These are phyloP conservation scores for Pisolithus orientalis DNA, from an alignment of 768 basidiomycete genomes.

Conservation along the genomic window DNA sequence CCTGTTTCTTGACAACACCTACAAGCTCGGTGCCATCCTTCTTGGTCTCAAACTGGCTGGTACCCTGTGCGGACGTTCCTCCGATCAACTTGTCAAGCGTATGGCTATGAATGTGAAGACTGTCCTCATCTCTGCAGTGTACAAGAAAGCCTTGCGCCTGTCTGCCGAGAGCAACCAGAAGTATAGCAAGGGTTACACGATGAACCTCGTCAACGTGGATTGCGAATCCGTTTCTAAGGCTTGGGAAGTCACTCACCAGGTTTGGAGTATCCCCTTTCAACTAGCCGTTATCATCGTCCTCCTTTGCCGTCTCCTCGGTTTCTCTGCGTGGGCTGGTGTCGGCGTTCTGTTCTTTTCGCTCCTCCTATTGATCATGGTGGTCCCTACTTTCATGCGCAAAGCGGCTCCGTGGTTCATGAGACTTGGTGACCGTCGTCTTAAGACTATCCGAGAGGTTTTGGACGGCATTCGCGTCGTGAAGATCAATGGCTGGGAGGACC, in stretches of 20 bases:
- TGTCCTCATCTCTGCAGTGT: slow-evolving; percentile 23
- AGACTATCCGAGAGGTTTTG: slow-evolving; percentile 22
- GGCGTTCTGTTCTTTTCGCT: slow-evolving; percentile 20
- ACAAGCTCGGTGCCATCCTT: slow-evolving; percentile 16
- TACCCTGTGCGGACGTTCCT: slow-evolving; percentile 22
- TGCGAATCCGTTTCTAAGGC: slow-evolving; percentile 25
- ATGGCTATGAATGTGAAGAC: slow-evolving; percentile 26
- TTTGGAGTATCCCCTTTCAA: slow-evolving; percentile 25
- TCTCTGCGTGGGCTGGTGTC: slow-evolving; percentile 25
- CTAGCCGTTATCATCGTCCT: slow-evolving; percentile 15
- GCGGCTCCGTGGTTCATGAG: slow-evolving; percentile 24
- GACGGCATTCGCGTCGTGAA: slow-evolving; percentile 25
- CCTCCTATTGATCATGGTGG: slow-evolving; percentile 22
- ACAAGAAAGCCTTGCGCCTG: slow-evolving; percentile 25
- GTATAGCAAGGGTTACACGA: slow-evolving; percentile 21
- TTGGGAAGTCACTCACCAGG: slow-evolving; percentile 20
- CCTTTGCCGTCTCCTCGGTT: slow-evolving; percentile 21
- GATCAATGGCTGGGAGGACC: slow-evolving; percentile 21
- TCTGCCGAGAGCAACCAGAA: slow-evolving; percentile 21
- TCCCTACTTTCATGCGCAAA: slow-evolving; percentile 27
- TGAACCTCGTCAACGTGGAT: slow-evolving; percentile 27
- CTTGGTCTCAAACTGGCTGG: slow-evolving; percentile 19
- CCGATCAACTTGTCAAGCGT: slow-evolving; percentile 24
- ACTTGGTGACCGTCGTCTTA: slow-evolving; percentile 23
- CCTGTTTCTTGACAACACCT: slow-evolving; percentile 20